Evolutionary conservation across 1,139 yeast species (phyloP).

Genomic region (Pichia sp.): DNA sequence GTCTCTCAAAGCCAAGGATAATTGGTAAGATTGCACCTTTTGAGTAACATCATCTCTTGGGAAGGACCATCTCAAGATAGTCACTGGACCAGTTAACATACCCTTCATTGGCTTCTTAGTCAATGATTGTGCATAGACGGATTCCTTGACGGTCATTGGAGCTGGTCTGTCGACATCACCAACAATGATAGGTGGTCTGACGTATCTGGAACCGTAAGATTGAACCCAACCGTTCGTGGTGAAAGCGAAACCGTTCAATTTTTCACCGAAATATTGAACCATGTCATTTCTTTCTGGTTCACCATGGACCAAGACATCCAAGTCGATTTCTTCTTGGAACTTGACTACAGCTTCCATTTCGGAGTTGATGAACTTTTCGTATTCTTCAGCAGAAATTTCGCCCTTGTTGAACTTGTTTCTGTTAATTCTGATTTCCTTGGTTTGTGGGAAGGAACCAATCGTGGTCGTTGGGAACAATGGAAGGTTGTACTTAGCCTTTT

Average conservation of each 20-base stretch:
- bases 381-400: slow-evolving; percentile 87
- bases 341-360: slow-evolving; percentile 93
- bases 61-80: slow-evolving; percentile 99
- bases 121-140: slow-evolving; percentile 96
- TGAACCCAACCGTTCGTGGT: slow-evolving; percentile 99
- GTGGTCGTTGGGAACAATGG: slow-evolving; percentile 99
- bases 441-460: slow-evolving; percentile 99
- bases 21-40: slow-evolving; percentile 93
- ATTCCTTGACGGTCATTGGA: slow-evolving; percentile 98
- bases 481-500: slow-evolving; percentile 81
- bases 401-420: slow-evolving; percentile 99
- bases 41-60: slow-evolving; percentile 98
- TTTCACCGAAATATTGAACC: slow-evolving; percentile 99
- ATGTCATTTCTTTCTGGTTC: slow-evolving; percentile 99
- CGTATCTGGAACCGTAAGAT: slow-evolving; percentile 99
- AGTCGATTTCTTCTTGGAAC: slow-evolving; percentile 98
- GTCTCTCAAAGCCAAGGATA: slow-evolving; percentile 96
- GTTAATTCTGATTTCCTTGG: slow-evolving; percentile 97
- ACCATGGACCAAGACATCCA: slow-evolving; percentile 98
- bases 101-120: slow-evolving; percentile 97
- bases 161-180: slow-evolving; percentile 99
- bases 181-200: slow-evolving; percentile 98
- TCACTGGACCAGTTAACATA: slow-evolving; percentile 99
- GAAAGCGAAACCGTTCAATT: slow-evolving; percentile 95
- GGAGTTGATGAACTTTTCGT: slow-evolving; percentile 92